phyloP scores from a whole-genome alignment of 371 early-diverging fungal genomes.

The Nematocida minor region DNA sequence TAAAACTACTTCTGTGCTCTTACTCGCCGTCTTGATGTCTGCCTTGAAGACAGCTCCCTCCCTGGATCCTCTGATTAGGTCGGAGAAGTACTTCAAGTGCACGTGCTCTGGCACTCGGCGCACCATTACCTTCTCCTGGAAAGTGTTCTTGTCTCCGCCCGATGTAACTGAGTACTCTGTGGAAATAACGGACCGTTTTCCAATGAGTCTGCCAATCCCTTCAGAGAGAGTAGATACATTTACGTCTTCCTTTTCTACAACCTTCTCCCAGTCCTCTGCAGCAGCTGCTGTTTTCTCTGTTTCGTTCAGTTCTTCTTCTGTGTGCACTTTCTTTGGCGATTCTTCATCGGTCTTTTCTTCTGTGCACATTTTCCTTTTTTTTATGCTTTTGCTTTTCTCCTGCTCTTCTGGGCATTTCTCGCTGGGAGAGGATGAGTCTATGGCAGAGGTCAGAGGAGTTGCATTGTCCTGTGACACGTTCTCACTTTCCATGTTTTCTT shows the following conservation, averaged over 20 bases:
- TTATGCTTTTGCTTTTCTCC: background rate
- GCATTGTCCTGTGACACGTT: no score
- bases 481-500: background rate
- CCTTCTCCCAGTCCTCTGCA: background rate
- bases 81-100: conserved; percentile 19
- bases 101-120: background rate
- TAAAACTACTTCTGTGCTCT: background rate
- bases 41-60: conserved; percentile 42
- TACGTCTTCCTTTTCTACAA: background rate
- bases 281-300: background rate
- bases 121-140: background rate
- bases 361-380: background rate
- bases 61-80: conserved; percentile 1
- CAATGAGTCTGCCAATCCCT: conserved; percentile 35
- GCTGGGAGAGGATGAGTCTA: no score
- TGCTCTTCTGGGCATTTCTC: no score
- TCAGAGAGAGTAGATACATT: conserved; percentile 9
- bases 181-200: background rate
- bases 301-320: background rate
- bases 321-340: background rate
- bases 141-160: background rate
- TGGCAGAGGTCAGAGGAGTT: no score
- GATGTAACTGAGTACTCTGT: background rate
- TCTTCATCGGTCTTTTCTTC: background rate
- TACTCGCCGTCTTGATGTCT: background rate